Conservation (phyloP, 106 monocot genomes). For the Gastrodia elata region DNA sequence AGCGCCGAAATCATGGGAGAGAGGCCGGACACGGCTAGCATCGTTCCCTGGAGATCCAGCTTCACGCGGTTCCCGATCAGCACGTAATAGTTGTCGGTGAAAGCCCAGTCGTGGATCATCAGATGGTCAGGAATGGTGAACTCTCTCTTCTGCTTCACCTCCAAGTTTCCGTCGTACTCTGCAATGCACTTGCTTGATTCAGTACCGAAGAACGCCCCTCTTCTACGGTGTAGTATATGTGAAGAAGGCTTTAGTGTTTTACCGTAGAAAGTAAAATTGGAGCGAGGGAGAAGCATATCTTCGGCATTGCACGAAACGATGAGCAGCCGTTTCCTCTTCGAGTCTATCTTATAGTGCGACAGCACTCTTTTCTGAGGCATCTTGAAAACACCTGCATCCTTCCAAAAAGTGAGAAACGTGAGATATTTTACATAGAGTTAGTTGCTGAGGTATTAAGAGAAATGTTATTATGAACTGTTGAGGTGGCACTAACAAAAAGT, state of each 20-base stretch:
- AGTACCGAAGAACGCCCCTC: not conserved
- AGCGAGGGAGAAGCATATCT: conserved; percentile 89
- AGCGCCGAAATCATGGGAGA: conserved; percentile 79
- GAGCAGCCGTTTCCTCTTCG: conserved; percentile 45
- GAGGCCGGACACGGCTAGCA: conserved; percentile 49
- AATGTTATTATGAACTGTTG: no score
- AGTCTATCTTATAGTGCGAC: conserved; percentile 83
- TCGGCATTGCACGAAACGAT: conserved; percentile 76
- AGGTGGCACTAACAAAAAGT: no score
- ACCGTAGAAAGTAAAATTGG: conserved; percentile 96
- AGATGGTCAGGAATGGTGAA: conserved; percentile 42
- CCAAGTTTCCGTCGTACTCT: conserved; percentile 41
- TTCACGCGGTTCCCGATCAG: conserved; percentile 47
- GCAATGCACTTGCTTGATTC: not conserved
- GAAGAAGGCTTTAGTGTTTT: not conserved
- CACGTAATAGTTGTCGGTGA: conserved; percentile 43
- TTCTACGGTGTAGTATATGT: no score
- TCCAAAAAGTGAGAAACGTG: no score
- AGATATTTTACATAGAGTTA: no score
- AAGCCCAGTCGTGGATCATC: conserved; percentile 63
- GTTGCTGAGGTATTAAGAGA: no score
- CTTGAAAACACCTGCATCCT: conserved; percentile 54
- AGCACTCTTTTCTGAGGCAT: conserved; percentile 81
- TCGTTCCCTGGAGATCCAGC: conserved; percentile 50
- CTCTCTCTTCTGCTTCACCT: conserved; percentile 37